Evolutionary conservation across 2,329 filamentous ascomycete genomes (phyloP), one percentile per base, ranked within the genome.

Genomic region (Nigrograna mackinnonii): DNA sequence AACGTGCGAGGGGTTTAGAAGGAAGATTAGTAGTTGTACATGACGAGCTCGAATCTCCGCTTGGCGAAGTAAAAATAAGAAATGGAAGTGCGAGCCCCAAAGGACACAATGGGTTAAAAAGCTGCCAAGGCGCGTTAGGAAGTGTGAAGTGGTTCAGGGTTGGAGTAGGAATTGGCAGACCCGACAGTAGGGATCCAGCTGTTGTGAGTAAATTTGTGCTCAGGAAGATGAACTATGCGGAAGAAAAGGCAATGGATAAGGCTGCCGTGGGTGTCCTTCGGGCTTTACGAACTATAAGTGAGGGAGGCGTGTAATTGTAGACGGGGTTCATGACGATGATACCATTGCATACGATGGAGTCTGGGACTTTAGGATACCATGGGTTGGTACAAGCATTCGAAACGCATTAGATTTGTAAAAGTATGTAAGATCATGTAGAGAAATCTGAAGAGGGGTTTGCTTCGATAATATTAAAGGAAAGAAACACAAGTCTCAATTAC

Each of bases 151-250:
- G 78, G 52, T 66, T 79, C 58, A 76, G 88, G 44, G 81, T 97
- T 37, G 85, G 87, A 0, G 73, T 97, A 11, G 94, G 94, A 0
- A 96, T 97, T 70, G 91, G 89, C n/a, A 75, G 94, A 34, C 92
- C 92, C 0, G 74, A 72, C 34, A 85, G 79, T 49, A 78, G 91
- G 49, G 84, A 89, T 37, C 73, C 76, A 17, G 71, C 74, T 28
- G 81, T 80, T 2, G 91, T 97, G 7, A 81, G 85, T 32, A 74
- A 81, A 18, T 95, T 92, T 72, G 91, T 97, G 32, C 71, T 97
- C 54, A 77, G 77, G 43, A 82, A 82, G 57, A 84, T 94, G 75
- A 78, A 75, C 7, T 22, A 24, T 0, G 42, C 39, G 30, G 62
- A 69, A 64, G 16, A 64, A 72, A 12, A 28, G 36, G 52, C 46